phyloP scores from a whole-genome alignment of 23 red algal species.

The Agarophyton chilense region DNA sequence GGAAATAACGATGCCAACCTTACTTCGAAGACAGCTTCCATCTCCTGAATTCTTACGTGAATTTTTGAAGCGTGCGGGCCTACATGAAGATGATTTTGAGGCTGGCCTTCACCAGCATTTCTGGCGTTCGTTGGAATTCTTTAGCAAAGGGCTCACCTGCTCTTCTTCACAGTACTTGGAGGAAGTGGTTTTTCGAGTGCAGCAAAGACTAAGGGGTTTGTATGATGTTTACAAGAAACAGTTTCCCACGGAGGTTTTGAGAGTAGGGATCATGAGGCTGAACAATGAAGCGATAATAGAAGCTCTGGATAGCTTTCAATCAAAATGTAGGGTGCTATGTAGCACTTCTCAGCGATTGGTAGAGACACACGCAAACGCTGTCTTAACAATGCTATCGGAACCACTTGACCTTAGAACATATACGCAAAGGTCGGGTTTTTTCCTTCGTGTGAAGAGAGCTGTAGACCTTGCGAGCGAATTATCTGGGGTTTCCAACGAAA shows the following conservation, averaged over 20 bases:
- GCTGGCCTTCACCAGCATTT: conserved; percentile 22
- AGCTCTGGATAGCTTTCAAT: conserved; percentile 19
- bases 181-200: neutral
- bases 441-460: conserved; percentile 33
- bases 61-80: neutral
- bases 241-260: neutral
- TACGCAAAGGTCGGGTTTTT: conserved; percentile 27
- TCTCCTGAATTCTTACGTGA: conserved; percentile 16
- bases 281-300: neutral
- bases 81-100: neutral
- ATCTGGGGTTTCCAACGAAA: neutral
- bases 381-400: conserved; percentile 19
- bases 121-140: conserved; percentile 21
- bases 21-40: conserved; percentile 43
- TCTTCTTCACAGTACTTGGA: conserved; percentile 20
- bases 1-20: conserved; percentile 1
- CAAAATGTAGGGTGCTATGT: conserved; percentile 28
- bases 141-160: neutral
- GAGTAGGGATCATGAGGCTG: neutral
- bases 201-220: neutral
- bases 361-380: conserved; percentile 2
- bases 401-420: conserved; percentile 22
- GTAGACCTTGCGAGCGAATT: conserved; percentile 27
- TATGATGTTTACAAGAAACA: neutral
- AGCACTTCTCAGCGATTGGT: conserved; percentile 27